Percentiles rank a stretch among this genome's conserved stretches.
Evolutionary conservation across 345 rosid species (phyloP).

Genomic region (Passiflora organensis): DNA sequence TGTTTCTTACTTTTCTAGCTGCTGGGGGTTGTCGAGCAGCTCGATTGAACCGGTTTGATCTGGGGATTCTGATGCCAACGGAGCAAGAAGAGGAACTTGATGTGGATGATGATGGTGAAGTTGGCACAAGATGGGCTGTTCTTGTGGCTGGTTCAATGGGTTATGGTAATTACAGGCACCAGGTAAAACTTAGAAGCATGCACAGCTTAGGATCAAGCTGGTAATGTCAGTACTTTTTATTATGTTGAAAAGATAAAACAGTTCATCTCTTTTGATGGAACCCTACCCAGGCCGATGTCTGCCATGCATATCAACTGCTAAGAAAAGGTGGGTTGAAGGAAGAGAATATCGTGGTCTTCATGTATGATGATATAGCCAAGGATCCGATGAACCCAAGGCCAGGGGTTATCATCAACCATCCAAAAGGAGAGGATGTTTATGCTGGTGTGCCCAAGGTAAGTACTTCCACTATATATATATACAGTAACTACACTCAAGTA

Average conservation of each 20-base stretch:
- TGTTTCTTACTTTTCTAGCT: slow-evolving; percentile 22
- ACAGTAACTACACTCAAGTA: too few relatives aligned
- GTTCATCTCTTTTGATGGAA: not conserved
- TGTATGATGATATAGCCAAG: slow-evolving; percentile 87
- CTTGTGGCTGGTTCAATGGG: slow-evolving; percentile 88
- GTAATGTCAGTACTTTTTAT: too few relatives aligned
- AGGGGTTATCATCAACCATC: slow-evolving; percentile 81
- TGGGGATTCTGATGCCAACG: slow-evolving; percentile 55
- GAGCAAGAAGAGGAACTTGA: slow-evolving; percentile 8
- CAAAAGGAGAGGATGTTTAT: slow-evolving; percentile 76
- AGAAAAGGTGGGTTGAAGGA: slow-evolving; percentile 79
- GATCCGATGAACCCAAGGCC: slow-evolving; percentile 67
- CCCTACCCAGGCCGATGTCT: slow-evolving; percentile 79
- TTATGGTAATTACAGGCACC: slow-evolving; percentile 90
- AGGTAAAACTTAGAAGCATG: too few relatives aligned
- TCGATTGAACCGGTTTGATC: slow-evolving; percentile 31
- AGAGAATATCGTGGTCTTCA: slow-evolving; percentile 82
- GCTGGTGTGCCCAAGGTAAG: slow-evolving; percentile 80
- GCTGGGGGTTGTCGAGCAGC: slow-evolving; percentile 1
- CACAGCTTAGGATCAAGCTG: too few relatives aligned
- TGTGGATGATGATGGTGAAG: slow-evolving; percentile 27
- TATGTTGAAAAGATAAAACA: too few relatives aligned
- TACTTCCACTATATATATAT: too few relatives aligned
- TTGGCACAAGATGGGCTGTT: slow-evolving; percentile 89
- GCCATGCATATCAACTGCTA: slow-evolving; percentile 92